A percentile compares a stretch with the other conserved stretches of the same genome.
These are phyloP conservation scores for Ophiostoma fasciatum DNA, from an alignment of 2,329 filamentous ascomycete genomes.

Conservation along the genomic window DNA sequence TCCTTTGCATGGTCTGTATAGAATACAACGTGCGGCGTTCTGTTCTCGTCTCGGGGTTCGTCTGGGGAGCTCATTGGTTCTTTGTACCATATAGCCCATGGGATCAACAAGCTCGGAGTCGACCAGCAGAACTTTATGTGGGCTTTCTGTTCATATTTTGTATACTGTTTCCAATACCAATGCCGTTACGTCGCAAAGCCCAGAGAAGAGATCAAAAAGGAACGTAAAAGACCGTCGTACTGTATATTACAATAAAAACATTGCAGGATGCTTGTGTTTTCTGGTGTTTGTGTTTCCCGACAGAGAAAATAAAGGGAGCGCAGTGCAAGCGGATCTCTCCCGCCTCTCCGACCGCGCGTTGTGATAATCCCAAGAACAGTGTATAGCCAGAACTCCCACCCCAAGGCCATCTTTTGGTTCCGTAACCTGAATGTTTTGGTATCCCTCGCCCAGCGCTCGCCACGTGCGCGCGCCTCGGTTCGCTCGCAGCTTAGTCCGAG, in stretches of 20 bases:
- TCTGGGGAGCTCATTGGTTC: too few relatives aligned
- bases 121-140: too few relatives aligned
- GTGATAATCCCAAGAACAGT: conserved; percentile 9
- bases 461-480: too few relatives aligned
- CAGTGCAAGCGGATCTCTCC: not conserved
- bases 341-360: conserved; percentile 1
- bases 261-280: not conserved
- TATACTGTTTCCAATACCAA: not conserved
- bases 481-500: conserved; percentile 36
- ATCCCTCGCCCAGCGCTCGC: too few relatives aligned
- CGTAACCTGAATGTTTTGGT: too few relatives aligned
- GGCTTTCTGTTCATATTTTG: not conserved
- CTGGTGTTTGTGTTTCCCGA: conserved; percentile 3
- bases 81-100: too few relatives aligned
- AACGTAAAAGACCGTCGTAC: conserved; percentile 5
- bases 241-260: conserved; percentile 10
- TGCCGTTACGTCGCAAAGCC: too few relatives aligned
- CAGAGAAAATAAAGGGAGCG: not conserved
- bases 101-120: too few relatives aligned
- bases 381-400: conserved; percentile 13
- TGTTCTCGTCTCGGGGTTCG: too few relatives aligned
- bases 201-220: not conserved
- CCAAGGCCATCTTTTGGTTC: too few relatives aligned
- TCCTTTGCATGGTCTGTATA: too few relatives aligned
- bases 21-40: too few relatives aligned